These are phyloP conservation scores for Saccharomycopsis crataegensis DNA, from an alignment of 1,139 yeast genomes.

Conservation along the genomic window DNA sequence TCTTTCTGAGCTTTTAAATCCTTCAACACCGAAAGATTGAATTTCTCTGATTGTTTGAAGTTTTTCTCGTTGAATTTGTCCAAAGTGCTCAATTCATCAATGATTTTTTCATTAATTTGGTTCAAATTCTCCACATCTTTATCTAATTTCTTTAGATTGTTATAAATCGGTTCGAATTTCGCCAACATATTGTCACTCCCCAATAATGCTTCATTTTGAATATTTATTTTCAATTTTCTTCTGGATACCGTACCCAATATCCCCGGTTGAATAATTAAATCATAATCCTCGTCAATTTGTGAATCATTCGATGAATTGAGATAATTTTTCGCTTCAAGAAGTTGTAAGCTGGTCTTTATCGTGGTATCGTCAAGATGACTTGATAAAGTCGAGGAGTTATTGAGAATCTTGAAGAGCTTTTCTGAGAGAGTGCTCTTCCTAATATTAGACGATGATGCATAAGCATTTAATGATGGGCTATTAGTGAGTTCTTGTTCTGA, in stretches of 20 bases:
- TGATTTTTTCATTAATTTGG: constrained; percentile 25
- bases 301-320: constrained; percentile 30
- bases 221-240: constrained; percentile 55
- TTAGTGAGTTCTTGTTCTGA: background rate
- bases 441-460: no score
- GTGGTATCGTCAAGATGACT: constrained; percentile 34
- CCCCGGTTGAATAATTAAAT: constrained; percentile 42
- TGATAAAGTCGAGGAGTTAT: background rate
- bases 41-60: constrained; percentile 24
- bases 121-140: constrained; percentile 30
- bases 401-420: constrained; percentile 9
- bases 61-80: constrained; percentile 27
- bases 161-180: constrained; percentile 53
- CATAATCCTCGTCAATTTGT: background rate
- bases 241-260: constrained; percentile 49
- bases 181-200: constrained; percentile 52
- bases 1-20: constrained; percentile 39
- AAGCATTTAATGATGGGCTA: no score
- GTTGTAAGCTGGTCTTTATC: constrained; percentile 40
- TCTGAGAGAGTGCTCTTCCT: no score
- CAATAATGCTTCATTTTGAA: constrained; percentile 67
- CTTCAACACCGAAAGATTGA: constrained; percentile 28
- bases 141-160: constrained; percentile 29
- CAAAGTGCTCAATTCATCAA: constrained; percentile 28
- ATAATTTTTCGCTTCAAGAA: constrained; percentile 38